Percentiles rank a stretch among this genome's conserved stretches.
These are phyloP conservation scores for Bertia moriformis DNA, from an alignment of 2,329 filamentous ascomycete species.

Conservation along the genomic window DNA sequence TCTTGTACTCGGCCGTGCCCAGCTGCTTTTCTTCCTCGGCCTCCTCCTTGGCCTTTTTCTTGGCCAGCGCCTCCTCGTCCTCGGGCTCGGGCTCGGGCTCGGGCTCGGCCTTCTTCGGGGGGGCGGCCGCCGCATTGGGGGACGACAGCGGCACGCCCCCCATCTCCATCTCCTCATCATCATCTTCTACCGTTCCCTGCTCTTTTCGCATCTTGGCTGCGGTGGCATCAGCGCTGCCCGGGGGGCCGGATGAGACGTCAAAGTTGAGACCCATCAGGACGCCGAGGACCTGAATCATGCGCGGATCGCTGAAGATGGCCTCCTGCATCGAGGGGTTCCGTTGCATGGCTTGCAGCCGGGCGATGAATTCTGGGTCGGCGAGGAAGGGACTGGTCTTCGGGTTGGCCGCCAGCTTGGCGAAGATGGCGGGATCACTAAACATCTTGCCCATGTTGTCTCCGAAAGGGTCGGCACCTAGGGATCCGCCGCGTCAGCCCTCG, in stretches of 20 bases:
- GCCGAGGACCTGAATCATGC: conserved; percentile 86
- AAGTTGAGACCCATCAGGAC: conserved; percentile 90
- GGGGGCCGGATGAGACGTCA: conserved; percentile 38
- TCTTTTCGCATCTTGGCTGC: conserved; percentile 21
- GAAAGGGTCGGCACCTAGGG: conserved; percentile 23
- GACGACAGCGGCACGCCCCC: conserved; percentile 50
- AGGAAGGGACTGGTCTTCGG: conserved; percentile 79
- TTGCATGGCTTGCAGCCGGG: conserved; percentile 69
- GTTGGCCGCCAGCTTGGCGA: conserved; percentile 81
- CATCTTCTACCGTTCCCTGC: conserved; percentile 45
- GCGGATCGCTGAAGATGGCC: conserved; percentile 72
- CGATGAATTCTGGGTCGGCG: conserved; percentile 75
- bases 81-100: conserved; percentile 53
- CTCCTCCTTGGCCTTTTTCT: conserved; percentile 79
- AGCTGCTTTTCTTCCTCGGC: conserved; percentile 90
- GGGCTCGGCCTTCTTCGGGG: conserved; percentile 26
- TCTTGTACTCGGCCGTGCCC: conserved; percentile 95
- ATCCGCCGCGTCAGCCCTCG: conserved; percentile 22
- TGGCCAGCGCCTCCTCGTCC: conserved; percentile 71
- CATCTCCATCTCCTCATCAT: conserved; percentile 73
- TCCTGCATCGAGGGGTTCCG: conserved; percentile 67
- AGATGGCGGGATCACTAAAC: conserved; percentile 83
- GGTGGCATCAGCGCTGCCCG: conserved; percentile 15
- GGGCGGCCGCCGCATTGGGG: conserved; percentile 40
- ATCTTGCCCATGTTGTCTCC: conserved; percentile 73